Base-by-base conservation (phyloP, 176 grass and related monocot species). In the Zoysia pacifica region DNA sequence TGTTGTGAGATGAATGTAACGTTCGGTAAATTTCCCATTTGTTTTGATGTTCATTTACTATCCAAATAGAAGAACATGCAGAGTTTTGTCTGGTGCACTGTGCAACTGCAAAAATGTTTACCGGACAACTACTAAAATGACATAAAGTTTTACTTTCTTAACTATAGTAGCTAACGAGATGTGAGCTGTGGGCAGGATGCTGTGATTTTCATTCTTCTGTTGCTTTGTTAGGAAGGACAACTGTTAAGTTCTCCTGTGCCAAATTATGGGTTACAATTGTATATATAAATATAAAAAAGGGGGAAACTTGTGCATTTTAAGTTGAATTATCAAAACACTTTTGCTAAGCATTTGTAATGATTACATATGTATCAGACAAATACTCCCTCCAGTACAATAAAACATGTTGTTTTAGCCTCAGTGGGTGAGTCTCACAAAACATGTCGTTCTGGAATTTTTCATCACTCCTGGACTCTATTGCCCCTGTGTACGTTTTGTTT, bases 221-320 rank as follows among this genome's bases (percentile, higher is more conserved):
- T 39, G 19, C 19, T 28, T 63, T 77, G n/a, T 28, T 46, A 3
- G 19, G 61, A 55, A 54, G 2, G 9, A 10, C 62, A 15, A 40
- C 2, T 52, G 5, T 1, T 10, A 19, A 42, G 50, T 6, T 59
- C 7, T 44, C 43, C 19, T 62, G 60, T 79, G 40, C 49, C 14
- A 39, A 47, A 58, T 79, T 73, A 68, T 54, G 11, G 5, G 47
- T 51, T 50, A 79, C 61, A 73, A 45, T 61, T 67, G 49, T 65
- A 52, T 51, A 39, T 10, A 62, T 20, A 62, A 11, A 3, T 5
- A 43, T 59, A 39, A 44, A 0, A 28, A 28, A 28, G 28, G 28
- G 28, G 28, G 28, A 28, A 28, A 28, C 28, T 59, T 53, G 5
- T 50, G 49, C 1, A 7, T 20, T 55, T 74, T 14, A 2, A 64